phyloP scores from a whole-genome alignment of 2,329 filamentous ascomycete genomes.

The Juglanconis sp. region DNA sequence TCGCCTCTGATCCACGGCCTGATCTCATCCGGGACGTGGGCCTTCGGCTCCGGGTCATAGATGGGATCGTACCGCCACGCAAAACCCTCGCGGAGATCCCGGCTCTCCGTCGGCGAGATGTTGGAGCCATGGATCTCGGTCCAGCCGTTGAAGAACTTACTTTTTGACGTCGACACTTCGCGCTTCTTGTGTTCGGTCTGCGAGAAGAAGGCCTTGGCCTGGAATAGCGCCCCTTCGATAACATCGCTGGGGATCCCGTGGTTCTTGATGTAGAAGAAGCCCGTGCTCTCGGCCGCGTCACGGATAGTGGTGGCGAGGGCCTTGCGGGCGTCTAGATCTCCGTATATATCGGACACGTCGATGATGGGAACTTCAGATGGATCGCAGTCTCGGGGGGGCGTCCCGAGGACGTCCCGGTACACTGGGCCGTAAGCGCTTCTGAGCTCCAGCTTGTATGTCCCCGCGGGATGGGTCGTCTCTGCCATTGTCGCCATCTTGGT shows the following conservation, averaged over 20 bases:
- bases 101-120: conserved; percentile 28
- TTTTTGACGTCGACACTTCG: conserved; percentile 23
- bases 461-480: conserved; percentile 16
- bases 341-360: conserved; percentile 36
- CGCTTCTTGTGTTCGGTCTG: conserved; percentile 29
- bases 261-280: conserved; percentile 47
- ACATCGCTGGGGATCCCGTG: conserved; percentile 35
- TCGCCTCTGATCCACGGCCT: conserved; percentile 16
- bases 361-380: conserved; percentile 44
- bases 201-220: conserved; percentile 27
- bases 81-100: conserved; percentile 29
- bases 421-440: conserved; percentile 41
- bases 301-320: conserved; percentile 35
- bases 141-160: conserved; percentile 36
- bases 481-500: conserved; percentile 16
- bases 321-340: conserved; percentile 32
- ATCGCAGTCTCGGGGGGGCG: conserved; percentile 36
- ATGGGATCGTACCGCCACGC: conserved; percentile 37
- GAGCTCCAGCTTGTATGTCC: conserved; percentile 40
- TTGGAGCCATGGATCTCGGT: conserved; percentile 22
- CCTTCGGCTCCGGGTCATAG: conserved; percentile 39
- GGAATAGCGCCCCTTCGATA: conserved; percentile 24
- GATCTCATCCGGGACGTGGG: conserved; percentile 3
- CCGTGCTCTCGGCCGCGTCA: conserved; percentile 38
- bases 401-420: conserved; percentile 39